Percentiles rank a stretch among this genome's conserved stretches.
Evolutionary conservation across 345 rosid species (phyloP).

Genomic region (Eucalyptus shirleyi): DNA sequence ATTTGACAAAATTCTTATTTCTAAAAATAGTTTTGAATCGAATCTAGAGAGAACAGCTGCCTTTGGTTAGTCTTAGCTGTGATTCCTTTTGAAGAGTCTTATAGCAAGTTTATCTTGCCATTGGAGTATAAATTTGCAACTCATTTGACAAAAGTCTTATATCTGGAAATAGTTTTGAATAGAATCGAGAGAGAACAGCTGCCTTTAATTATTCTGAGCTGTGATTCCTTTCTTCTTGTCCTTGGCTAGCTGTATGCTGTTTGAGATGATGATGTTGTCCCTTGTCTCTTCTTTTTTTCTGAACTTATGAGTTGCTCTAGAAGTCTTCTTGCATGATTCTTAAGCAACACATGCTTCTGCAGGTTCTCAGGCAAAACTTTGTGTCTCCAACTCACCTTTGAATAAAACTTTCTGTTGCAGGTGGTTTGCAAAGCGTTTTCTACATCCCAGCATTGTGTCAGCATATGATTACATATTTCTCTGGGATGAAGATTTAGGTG

Average conservation of each 20-base stretch:
- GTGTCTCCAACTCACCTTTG: neutral
- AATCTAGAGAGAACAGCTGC: neutral
- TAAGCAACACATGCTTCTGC: neutral
- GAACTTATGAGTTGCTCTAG: neutral
- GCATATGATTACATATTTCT: constrained; percentile 83
- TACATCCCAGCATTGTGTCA: constrained; percentile 84
- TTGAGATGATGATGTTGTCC: neutral
- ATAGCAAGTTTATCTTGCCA: neutral
- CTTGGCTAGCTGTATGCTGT: neutral
- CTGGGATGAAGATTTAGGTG: constrained; percentile 98
- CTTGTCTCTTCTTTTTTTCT: neutral
- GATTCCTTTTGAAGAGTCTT: neutral
- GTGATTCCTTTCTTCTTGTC: neutral
- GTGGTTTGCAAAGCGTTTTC: constrained; percentile 99
- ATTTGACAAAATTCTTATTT: neutral
- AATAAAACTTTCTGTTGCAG: constrained; percentile 17
- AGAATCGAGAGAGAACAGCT: neutral
- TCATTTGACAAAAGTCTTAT: neutral
- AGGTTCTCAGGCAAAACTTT: neutral
- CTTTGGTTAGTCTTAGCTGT: neutral
- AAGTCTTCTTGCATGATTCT: neutral
- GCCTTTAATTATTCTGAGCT: neutral
- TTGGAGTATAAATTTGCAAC: neutral
- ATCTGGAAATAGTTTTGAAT: neutral
- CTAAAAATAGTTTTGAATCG: neutral